phyloP scores from a whole-genome alignment of 2,329 filamentous ascomycete genomes.

The Aspergillus sp. region DNA sequence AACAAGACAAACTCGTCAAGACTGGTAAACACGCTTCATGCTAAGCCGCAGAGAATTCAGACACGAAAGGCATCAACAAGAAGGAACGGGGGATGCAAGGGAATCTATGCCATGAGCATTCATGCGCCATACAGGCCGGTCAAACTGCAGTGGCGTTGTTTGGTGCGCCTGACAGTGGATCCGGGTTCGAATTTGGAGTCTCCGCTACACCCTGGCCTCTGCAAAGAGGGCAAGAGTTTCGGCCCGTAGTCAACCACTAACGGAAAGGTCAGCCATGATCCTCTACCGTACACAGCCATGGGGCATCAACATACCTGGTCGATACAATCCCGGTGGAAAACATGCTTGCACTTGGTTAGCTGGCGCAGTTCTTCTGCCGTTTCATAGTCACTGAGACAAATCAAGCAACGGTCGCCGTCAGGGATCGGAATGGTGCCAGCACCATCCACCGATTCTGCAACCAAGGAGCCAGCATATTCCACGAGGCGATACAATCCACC shows the following conservation, averaged over 20 bases:
- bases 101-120: not conserved
- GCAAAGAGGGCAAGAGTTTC: slow-evolving; percentile 40
- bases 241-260: slow-evolving; percentile 64
- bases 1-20: slow-evolving; percentile 17
- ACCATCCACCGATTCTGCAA: slow-evolving; percentile 49
- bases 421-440: slow-evolving; percentile 33
- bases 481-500: slow-evolving; percentile 60
- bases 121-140: not conserved
- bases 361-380: slow-evolving; percentile 59
- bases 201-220: slow-evolving; percentile 44
- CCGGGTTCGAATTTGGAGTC: slow-evolving; percentile 20
- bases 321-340: slow-evolving; percentile 69
- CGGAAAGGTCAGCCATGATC: slow-evolving; percentile 28
- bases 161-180: slow-evolving; percentile 12
- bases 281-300: slow-evolving; percentile 4
- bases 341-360: slow-evolving; percentile 62
- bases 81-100: slow-evolving; percentile 10
- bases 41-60: slow-evolving; percentile 23
- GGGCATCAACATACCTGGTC: slow-evolving; percentile 57
- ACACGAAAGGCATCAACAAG: not conserved
- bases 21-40: slow-evolving; percentile 32
- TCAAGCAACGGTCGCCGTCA: slow-evolving; percentile 60
- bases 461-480: slow-evolving; percentile 40
- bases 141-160: slow-evolving; percentile 14
- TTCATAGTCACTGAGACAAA: slow-evolving; percentile 67